phyloP scores from a whole-genome alignment of 345 rosid genomes.

The Cardiospermum halicacabum region DNA sequence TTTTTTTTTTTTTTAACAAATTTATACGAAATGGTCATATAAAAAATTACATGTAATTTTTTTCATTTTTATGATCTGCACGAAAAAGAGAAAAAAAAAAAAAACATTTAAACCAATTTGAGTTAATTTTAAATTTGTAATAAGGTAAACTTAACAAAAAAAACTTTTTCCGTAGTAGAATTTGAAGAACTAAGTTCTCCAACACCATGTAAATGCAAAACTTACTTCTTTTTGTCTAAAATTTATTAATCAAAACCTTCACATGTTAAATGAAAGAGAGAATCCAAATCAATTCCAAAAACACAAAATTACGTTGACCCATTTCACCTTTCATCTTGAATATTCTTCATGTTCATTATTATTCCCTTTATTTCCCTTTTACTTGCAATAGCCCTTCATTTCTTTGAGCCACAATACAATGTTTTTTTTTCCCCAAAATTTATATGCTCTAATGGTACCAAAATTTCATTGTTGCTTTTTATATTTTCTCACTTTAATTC shows the following conservation, averaged over 20 bases:
- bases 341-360: not conserved
- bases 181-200: too few species aligned
- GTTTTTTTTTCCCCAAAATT: not conserved
- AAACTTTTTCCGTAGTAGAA: too few species aligned
- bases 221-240: not conserved
- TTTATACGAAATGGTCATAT: too few species aligned
- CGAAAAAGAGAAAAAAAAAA: too few species aligned
- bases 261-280: too few species aligned
- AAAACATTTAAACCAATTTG: too few species aligned
- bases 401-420: not conserved
- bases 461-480: not conserved
- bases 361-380: not conserved
- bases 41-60: too few species aligned
- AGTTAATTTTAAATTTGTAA: too few species aligned
- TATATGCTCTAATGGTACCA: not conserved
- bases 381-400: not conserved
- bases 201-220: not conserved
- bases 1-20: too few species aligned
- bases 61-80: too few species aligned
- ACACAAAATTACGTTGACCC: not conserved
- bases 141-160: too few species aligned
- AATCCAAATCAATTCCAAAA: not conserved
- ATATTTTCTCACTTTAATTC: conserved; percentile 4
- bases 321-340: not conserved
- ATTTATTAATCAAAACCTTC: not conserved